Base-by-base conservation (phyloP, 73 alveolate species). In the Paramecium sexaurelia region DNA sequence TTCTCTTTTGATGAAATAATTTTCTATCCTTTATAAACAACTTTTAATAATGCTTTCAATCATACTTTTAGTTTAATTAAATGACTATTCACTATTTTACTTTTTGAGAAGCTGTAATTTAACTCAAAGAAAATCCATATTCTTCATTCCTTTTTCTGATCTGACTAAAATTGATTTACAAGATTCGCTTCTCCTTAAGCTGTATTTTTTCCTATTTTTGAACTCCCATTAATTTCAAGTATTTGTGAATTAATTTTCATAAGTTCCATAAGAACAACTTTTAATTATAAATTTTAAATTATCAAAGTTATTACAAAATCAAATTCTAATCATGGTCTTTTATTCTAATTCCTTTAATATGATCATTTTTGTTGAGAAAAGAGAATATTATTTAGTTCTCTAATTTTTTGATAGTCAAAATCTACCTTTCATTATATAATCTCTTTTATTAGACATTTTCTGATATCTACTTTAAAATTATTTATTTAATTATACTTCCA, bases 261-360 rank as follows among this genome's bases (percentile, higher is more conserved):
- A 95, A 27, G 98, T 75, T 24, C 97, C 98, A 93, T 96, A 98
- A 19, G 90, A 97, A 90, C 96, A 98, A 9, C 96, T 98, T 55
- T 86, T 75, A 10, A 45, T 75, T 33, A 97, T 95, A 40, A 97
- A 92, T 55, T 92, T n/a, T n/a, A n/a, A n/a, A n/a, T n/a, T n/a
- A n/a, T n/a, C n/a, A n/a, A n/a, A n/a, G n/a, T n/a, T n/a, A n/a
- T n/a, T n/a, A n/a, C n/a, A n/a, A n/a, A n/a, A n/a, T n/a, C n/a
- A n/a, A n/a, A n/a, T n/a, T n/a, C n/a, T n/a, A n/a, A n/a, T n/a
- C n/a, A n/a, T n/a, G n/a, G n/a, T 97, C 98, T 73, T 95, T 97
- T 5, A 96, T 98, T 8, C 99, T 98, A 37, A 97, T 97, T 35
- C 91, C 69, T n/a, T n/a, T n/a, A n/a, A n/a, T n/a, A n/a, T n/a